These are phyloP conservation scores for Penicillium taxi DNA, from an alignment of 495 filamentous ascomycete species.

Conservation along the genomic window DNA sequence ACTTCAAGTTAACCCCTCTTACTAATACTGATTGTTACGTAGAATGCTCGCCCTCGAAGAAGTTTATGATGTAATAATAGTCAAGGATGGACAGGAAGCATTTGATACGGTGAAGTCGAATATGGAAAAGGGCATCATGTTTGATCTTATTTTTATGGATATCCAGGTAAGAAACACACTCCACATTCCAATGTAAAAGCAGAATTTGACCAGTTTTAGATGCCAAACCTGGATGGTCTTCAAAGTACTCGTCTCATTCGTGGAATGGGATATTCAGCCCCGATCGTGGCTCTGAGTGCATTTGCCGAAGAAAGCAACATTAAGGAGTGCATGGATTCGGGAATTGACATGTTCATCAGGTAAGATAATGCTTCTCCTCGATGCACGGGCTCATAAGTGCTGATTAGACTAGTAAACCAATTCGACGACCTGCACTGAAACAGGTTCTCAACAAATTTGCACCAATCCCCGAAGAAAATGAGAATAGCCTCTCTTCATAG, in stretches of 20 bases:
- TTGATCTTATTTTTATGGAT: conserved; percentile 91
- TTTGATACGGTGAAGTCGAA: conserved; percentile 74
- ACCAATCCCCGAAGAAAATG: conserved; percentile 49
- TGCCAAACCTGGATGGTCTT: conserved; percentile 88
- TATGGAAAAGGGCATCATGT: conserved; percentile 63
- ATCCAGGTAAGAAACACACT: conserved; percentile 40
- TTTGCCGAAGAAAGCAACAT: conserved; percentile 88
- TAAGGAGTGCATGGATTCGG: conserved; percentile 70
- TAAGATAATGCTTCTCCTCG: neutral
- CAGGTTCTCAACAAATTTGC: conserved; percentile 66
- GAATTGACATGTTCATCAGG: conserved; percentile 64
- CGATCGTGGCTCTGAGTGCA: conserved; percentile 86
- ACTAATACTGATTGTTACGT: conserved; percentile 1
- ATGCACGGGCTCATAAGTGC: neutral
- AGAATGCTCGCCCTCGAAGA: conserved; percentile 62
- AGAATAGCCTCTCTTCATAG: too few relatives aligned
- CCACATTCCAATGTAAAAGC: conserved; percentile 8
- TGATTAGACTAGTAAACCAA: conserved; percentile 56
- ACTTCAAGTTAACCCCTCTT: neutral
- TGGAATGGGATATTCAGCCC: conserved; percentile 75
- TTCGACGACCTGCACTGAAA: conserved; percentile 73
- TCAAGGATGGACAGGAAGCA: conserved; percentile 84
- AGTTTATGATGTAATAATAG: conserved; percentile 68
- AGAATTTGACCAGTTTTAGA: conserved; percentile 36
- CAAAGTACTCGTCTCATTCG: conserved; percentile 83